Conservation (phyloP, 2,329 filamentous ascomycete species). For the Coniochaeta pulveracea region DNA sequence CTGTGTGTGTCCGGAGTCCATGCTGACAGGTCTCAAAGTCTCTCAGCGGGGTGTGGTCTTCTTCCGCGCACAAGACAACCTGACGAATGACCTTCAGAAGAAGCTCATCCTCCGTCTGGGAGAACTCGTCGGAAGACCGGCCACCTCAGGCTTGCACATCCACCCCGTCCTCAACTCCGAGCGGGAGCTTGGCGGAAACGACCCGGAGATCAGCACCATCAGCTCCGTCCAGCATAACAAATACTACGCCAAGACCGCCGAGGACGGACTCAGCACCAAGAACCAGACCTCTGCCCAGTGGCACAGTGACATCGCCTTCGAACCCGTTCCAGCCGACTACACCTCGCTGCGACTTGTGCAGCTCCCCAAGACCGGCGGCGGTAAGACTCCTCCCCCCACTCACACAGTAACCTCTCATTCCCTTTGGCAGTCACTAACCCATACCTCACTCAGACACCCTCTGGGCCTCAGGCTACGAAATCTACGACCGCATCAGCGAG, state of each 20-base stretch:
- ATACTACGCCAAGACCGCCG: conserved; percentile 17
- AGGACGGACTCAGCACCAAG: conserved; percentile 18
- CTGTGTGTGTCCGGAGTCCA: background rate
- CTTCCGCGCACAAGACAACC: conserved; percentile 46
- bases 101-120: conserved; percentile 46
- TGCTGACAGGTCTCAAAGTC: conserved; percentile 24
- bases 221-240: conserved; percentile 35
- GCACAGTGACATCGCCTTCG: conserved; percentile 44
- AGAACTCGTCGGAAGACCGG: conserved; percentile 45
- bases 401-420: no score
- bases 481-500: conserved; percentile 35
- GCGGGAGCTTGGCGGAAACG: conserved; percentile 37
- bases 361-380: conserved; percentile 26
- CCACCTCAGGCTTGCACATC: conserved; percentile 46
- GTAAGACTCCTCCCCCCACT: conserved; percentile 12
- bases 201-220: conserved; percentile 49
- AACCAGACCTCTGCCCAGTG: conserved; percentile 27
- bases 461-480: conserved; percentile 31
- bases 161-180: conserved; percentile 45
- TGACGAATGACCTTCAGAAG: conserved; percentile 49
- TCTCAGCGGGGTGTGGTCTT: conserved; percentile 54
- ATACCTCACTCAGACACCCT: conserved; percentile 24
- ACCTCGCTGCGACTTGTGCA: conserved; percentile 38
- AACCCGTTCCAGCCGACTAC: conserved; percentile 40
- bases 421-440: background rate